Evolutionary conservation across 2,329 filamentous ascomycete genomes (phyloP), one percentile per base, ranked within the genome.

Genomic region (Aureobasidium sp.): DNA sequence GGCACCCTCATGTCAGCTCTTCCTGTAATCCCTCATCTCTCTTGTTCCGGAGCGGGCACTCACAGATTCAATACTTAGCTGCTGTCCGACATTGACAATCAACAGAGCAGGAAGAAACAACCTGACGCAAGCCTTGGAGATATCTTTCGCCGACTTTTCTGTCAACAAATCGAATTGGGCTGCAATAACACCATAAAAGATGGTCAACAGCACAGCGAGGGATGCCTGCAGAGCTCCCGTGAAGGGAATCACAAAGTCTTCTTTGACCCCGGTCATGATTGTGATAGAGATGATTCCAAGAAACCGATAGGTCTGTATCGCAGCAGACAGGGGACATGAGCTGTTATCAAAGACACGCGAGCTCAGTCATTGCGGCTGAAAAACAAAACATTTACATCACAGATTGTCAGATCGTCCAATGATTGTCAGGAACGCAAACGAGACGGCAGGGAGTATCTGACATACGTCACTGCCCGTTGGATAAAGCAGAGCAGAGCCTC

Each of bases 221-320:
- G 83, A 84, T 36, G 86, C 86, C 73, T 88, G 85, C 9, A 88
- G 73, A 8, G 85, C 85, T 33, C 85, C 85, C 7, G 86, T 70
- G 61, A 88, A 86, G 15, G 80, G 78, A 16, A 77, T 73, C 27
- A 79, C 51, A 36, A 81, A 70, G 58, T 77, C 73, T 50, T 67
- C 58, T 9, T 47, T 62, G 15, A 50, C 36, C 9, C 43, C 31
- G n/a, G 54, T 45, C 64, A 66, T 66, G 53, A 65, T 48, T 23
- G n/a, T 13, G 53, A 16, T 42, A 8, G 4, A 15, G 3, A 5
- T 40, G 36, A 43, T 15, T n/a, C 10, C 20, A n/a, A 31, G 11
- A 29, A 42, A 31, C n/a, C 18, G 36, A n/a, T 48, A 8, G 13
- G 15, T 16, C 36, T 31, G 43, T 8, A 25, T 20, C 18, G 38